Evolutionary conservation across 169 alveolate genomes (phyloP).

Genomic region (Eimeria praecox): DNA sequence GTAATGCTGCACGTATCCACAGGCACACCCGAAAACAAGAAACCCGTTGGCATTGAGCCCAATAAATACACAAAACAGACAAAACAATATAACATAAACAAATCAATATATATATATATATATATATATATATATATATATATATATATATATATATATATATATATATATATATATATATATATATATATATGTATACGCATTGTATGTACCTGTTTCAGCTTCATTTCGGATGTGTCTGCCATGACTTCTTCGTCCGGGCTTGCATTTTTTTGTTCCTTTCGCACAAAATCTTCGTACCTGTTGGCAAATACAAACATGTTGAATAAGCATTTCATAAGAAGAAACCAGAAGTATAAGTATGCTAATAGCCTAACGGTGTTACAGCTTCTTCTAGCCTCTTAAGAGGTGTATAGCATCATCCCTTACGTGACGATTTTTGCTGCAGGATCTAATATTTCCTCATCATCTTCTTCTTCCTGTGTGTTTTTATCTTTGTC

Average conservation of each 20-base stretch:
- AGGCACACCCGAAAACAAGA: neutral
- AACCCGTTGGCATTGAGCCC: neutral
- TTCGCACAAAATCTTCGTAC: constrained; percentile 82
- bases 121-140: too few relatives aligned
- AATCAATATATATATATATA: too few relatives aligned
- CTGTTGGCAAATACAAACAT: neutral
- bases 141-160: too few relatives aligned
- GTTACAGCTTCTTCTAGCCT: too few relatives aligned
- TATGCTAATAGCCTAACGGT: too few relatives aligned
- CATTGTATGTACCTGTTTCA: constrained; percentile 69
- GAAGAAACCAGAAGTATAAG: too few relatives aligned
- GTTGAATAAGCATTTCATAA: too few relatives aligned
- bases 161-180: too few relatives aligned
- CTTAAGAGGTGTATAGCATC: too few relatives aligned
- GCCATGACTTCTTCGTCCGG: constrained; percentile 82
- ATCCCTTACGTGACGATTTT: constrained; percentile 60
- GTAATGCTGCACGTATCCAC: constrained; percentile 77
- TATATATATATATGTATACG: too few relatives aligned
- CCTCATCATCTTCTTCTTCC: constrained; percentile 54
- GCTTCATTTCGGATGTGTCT: constrained; percentile 45
- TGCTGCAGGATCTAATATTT: constrained; percentile 77
- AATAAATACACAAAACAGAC: neutral
- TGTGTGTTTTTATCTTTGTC: constrained; percentile 31
- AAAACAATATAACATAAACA: neutral
- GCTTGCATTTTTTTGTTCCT: constrained; percentile 70